Evolutionary conservation across 108 stramenopile species (phyloP), one percentile per base, ranked within the genome.

Genomic region (Skeletonema potamos): DNA sequence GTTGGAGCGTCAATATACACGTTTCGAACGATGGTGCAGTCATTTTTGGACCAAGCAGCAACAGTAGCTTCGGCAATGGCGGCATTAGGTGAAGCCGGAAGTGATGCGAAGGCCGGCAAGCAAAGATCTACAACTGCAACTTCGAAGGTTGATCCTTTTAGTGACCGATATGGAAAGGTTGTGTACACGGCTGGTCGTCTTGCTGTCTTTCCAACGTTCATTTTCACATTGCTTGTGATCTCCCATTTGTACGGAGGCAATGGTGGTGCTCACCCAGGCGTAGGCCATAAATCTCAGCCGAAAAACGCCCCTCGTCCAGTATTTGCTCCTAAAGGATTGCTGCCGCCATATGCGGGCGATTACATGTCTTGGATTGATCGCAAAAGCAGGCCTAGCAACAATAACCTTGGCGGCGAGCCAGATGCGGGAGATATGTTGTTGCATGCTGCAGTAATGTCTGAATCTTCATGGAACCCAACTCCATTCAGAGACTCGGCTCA

Each of bases 171-270:
- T 34, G 33, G 62, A 39, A 76, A 48, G 13, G 7, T 81, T 6
- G 79, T 81, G 6, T 58, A 39, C 8, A 76, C 74, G 9, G 79
- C 79, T 24, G 68, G 64, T 22, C 68, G 67, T 34, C 59, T 76
- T 22, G 63, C 70, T 1, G 62, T 30, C 18, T 81, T 75, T 37
- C 79, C 79, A 20, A 26, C 70, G 34, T 75, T 81, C 18, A 46
- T 81, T 10, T 75, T 76, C 41, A 57, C 60, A 10, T 29, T 76
- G 27, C 74, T 81, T 24, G 62, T 36, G 24, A 34, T 70, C 22
- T 68, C 74, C 10, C 79, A 81, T 60, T 54, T 81, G n/a, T 54
- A 68, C n/a, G 79, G 74, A 44, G 79, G 79, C 33, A 69, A 61
- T 20, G 62, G 74, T 9, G 54, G 51, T 6, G 18, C 27, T 27